Evolutionary conservation across 441 rosid genomes (phyloP).

Genomic region (Raphanus hybrid): DNA sequence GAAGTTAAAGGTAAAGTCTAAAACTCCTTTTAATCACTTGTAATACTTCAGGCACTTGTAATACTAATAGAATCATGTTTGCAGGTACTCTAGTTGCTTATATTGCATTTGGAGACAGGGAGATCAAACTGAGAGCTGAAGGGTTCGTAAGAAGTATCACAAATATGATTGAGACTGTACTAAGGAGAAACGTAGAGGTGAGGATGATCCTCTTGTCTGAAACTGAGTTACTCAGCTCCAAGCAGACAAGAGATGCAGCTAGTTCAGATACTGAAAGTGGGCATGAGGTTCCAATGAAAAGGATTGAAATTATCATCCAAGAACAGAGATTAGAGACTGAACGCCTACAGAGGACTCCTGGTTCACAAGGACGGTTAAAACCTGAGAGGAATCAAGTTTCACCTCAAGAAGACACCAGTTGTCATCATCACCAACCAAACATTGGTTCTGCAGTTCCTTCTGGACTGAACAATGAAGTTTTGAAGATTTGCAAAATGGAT

Average conservation of each 20-base stretch:
- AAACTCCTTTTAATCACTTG: conserved; percentile 23
- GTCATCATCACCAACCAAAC: conserved; percentile 49
- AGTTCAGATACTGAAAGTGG: conserved; percentile 53
- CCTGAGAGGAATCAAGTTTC: conserved; percentile 90
- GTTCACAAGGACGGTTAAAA: conserved; percentile 60
- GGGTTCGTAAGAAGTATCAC: conserved; percentile 96
- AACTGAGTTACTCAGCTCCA: conserved; percentile 45
- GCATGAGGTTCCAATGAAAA: conserved; percentile 71
- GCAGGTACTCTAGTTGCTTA: conserved; percentile 86
- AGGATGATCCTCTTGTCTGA: conserved; percentile 74
- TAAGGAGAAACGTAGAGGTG: conserved; percentile 81
- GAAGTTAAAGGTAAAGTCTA: conserved; percentile 72
- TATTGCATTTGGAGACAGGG: conserved; percentile 73
- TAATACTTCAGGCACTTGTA: neutral
- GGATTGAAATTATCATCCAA: conserved; percentile 88
- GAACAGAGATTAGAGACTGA: conserved; percentile 95
- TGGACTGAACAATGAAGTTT: conserved; percentile 53
- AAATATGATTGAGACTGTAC: conserved; percentile 82
- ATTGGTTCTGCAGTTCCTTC: conserved; percentile 52
- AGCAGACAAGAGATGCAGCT: conserved; percentile 39
- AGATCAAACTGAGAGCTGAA: conserved; percentile 82
- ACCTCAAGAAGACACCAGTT: conserved; percentile 73
- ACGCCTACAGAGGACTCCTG: conserved; percentile 77
- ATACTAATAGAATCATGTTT: conserved; percentile 24
- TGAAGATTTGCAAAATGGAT: conserved; percentile 58